These are phyloP conservation scores for Xylaria arbuscula DNA, from an alignment of 2,329 filamentous ascomycete genomes.

Conservation along the genomic window DNA sequence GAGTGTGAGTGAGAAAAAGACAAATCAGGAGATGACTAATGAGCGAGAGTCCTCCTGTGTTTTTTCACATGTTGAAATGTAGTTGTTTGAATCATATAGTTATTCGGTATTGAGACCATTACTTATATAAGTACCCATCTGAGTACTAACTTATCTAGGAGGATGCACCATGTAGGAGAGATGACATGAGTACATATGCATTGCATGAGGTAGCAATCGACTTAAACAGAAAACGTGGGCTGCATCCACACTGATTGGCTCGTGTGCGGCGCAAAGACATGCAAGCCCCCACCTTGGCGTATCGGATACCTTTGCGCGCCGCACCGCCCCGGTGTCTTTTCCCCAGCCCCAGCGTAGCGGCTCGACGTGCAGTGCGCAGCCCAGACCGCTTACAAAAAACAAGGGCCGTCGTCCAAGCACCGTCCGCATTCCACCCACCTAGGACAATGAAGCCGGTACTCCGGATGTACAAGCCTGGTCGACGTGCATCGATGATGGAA, in stretches of 20 bases:
- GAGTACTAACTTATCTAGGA: not conserved
- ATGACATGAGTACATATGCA: too few species aligned
- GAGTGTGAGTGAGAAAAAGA: not conserved
- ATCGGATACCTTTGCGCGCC: slow-evolving; percentile 21
- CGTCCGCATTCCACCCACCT: not conserved
- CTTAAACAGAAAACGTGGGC: not conserved
- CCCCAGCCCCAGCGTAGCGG: not conserved
- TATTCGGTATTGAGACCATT: too few species aligned
- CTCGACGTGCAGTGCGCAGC: not conserved
- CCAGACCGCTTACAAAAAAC: slow-evolving; percentile 4
- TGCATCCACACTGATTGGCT: not conserved
- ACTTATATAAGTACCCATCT: too few species aligned
- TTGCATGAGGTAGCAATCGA: not conserved
- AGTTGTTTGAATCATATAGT: too few species aligned
- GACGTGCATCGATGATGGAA: slow-evolving; percentile 28
- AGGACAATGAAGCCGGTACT: slow-evolving; percentile 26
- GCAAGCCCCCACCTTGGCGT: slow-evolving; percentile 4
- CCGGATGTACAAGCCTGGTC: slow-evolving; percentile 22
- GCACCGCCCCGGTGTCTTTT: slow-evolving; percentile 1
- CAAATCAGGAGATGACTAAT: too few species aligned
- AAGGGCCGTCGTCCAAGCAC: not conserved
- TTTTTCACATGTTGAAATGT: too few species aligned
- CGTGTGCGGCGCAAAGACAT: not conserved
- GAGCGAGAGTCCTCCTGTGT: too few species aligned
- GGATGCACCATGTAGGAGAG: not conserved